phyloP scores from a whole-genome alignment of 495 filamentous ascomycete species.

The Glonium stellatum region DNA sequence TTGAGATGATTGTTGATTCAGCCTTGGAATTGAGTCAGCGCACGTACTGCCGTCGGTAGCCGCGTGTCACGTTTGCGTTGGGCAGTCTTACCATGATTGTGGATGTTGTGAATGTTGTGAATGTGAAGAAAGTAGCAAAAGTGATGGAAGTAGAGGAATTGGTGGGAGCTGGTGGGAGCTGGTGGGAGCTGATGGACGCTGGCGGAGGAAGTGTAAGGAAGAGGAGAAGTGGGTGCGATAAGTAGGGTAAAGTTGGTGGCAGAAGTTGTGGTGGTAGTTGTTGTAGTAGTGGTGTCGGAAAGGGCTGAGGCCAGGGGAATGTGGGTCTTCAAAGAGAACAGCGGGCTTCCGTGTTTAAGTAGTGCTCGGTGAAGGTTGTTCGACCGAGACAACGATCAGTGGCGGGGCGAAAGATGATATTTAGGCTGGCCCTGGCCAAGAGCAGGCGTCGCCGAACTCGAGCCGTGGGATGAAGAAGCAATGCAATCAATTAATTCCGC shows the following conservation, averaged over 20 bases:
- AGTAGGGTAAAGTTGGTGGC: too few species aligned
- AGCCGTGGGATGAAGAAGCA: constrained; percentile 31
- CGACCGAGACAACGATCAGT: constrained; percentile 10
- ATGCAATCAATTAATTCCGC: constrained; percentile 12
- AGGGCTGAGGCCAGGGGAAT: not conserved
- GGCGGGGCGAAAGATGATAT: constrained; percentile 16
- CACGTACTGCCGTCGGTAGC: not conserved
- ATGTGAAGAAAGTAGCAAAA: too few species aligned
- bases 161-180: too few species aligned
- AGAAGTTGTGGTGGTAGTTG: not conserved
- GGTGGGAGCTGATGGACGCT: too few species aligned
- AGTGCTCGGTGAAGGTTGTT: not conserved
- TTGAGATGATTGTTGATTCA: constrained; percentile 34
- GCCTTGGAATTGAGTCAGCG: constrained; percentile 21
- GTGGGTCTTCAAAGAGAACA: not conserved
- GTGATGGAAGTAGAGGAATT: too few species aligned
- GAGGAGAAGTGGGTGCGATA: too few species aligned
- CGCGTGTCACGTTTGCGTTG: not conserved
- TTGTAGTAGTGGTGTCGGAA: constrained; percentile 2
- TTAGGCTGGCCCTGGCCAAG: constrained; percentile 15
- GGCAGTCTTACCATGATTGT: constrained; percentile 24
- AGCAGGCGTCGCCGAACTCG: constrained; percentile 23
- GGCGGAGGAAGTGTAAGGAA: too few species aligned
- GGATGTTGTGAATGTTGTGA: not conserved
- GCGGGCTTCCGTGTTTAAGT: not conserved